phyloP scores from a whole-genome alignment of 345 rosid genomes.

The Toxicodendron radicans region DNA sequence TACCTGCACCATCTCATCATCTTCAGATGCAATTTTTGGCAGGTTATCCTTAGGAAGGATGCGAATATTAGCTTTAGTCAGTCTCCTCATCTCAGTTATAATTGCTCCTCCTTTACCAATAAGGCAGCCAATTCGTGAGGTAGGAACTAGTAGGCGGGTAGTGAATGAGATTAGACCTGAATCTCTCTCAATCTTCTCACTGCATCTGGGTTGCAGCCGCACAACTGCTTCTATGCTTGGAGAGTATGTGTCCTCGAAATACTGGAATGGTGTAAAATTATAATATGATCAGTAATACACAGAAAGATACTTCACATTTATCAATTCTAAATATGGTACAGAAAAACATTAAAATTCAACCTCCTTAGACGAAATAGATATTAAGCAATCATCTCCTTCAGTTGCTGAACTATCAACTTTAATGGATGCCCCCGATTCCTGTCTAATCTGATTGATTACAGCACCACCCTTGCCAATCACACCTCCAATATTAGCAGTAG shows the following conservation, averaged over 20 bases:
- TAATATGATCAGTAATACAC: conserved; percentile 14
- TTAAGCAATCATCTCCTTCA: conserved; percentile 91
- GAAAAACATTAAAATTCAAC: conserved; percentile 35
- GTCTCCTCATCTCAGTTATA: conserved; percentile 86
- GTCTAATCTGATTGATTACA: conserved; percentile 87
- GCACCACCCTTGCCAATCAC: conserved; percentile 96
- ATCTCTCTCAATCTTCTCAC: conserved; percentile 92
- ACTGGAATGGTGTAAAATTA: conserved; percentile 37
- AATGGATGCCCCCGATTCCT: conserved; percentile 78
- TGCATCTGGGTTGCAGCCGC: conserved; percentile 88
- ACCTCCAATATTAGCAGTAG: conserved; percentile 78
- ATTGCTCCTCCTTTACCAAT: conserved; percentile 94
- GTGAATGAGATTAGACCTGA: conserved; percentile 89
- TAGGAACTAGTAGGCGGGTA: conserved; percentile 88
- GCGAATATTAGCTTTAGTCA: conserved; percentile 88
- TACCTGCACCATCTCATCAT: conserved; percentile 99
- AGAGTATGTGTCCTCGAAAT: conserved; percentile 79
- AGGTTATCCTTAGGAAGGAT: conserved; percentile 83
- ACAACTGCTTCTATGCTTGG: conserved; percentile 89
- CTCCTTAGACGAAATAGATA: conserved; percentile 86
- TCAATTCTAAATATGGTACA: not conserved
- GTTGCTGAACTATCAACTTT: conserved; percentile 86
- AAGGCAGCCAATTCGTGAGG: conserved; percentile 92
- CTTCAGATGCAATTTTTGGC: conserved; percentile 83
- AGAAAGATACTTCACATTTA: not conserved